These are phyloP conservation scores for Penicillium steckii DNA, from an alignment of 495 filamentous ascomycete genomes.

Conservation along the genomic window DNA sequence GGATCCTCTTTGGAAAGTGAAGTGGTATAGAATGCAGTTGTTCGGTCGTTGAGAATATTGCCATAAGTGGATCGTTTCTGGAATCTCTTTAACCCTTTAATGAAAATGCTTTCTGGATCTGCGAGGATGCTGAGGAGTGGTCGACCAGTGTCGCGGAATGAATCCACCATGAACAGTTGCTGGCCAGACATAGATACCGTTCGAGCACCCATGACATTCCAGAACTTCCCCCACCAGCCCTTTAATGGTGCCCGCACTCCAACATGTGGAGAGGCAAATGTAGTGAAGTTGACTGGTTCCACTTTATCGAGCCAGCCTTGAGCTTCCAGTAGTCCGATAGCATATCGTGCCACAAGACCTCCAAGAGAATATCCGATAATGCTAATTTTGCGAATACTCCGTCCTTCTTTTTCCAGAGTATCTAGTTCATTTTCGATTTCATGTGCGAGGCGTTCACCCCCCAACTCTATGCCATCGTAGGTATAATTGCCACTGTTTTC, in stretches of 20 bases:
- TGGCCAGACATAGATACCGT: constrained; percentile 77
- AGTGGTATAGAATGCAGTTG: constrained; percentile 79
- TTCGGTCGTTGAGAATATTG: constrained; percentile 82
- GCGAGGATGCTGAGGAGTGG: constrained; percentile 80
- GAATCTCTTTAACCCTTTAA: constrained; percentile 73
- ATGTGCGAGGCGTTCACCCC: constrained; percentile 81
- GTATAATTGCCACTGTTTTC: constrained; percentile 81
- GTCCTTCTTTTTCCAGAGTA: constrained; percentile 59
- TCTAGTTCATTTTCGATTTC: constrained; percentile 86
- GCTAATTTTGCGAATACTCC: constrained; percentile 76
- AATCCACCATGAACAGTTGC: constrained; percentile 85
- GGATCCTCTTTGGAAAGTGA: constrained; percentile 72
- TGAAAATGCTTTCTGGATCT: constrained; percentile 83
- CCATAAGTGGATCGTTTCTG: constrained; percentile 72
- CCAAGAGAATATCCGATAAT: constrained; percentile 88
- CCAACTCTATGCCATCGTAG: constrained; percentile 91
- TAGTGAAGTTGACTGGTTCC: constrained; percentile 88
- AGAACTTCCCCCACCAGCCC: constrained; percentile 65
- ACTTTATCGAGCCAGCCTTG: constrained; percentile 76
- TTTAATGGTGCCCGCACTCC: constrained; percentile 75
- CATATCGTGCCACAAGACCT: constrained; percentile 84
- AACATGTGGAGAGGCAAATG: constrained; percentile 87
- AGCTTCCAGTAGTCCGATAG: constrained; percentile 77
- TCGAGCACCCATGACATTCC: constrained; percentile 77
- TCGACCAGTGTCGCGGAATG: constrained; percentile 75